phyloP scores from a whole-genome alignment of 2,329 filamentous ascomycete species.

The Colletotrichum costaricense region DNA sequence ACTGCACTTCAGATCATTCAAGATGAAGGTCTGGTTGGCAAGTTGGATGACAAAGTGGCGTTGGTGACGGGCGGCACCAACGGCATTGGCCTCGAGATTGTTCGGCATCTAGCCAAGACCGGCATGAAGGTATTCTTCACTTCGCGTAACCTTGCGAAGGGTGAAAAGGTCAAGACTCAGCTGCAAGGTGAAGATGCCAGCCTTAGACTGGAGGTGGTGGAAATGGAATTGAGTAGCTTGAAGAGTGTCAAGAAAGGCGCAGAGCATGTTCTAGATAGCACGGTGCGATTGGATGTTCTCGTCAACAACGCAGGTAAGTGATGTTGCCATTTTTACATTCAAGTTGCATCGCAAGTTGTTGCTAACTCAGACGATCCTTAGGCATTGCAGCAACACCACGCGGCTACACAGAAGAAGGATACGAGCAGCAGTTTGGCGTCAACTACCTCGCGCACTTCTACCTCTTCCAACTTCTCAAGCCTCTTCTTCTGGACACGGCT shows the following conservation, averaged over 20 bases:
- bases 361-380: background rate
- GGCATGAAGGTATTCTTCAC: conserved; percentile 57
- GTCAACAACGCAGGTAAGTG: conserved; percentile 54
- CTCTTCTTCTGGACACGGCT: conserved; percentile 51
- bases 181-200: conserved; percentile 16
- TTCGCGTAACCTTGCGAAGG: conserved; percentile 49
- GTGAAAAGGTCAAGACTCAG: conserved; percentile 38
- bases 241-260: conserved; percentile 43
- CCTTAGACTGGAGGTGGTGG: conserved; percentile 46
- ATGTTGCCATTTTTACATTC: no score
- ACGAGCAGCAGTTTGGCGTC: conserved; percentile 57
- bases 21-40: conserved; percentile 44
- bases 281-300: conserved; percentile 43
- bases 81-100: conserved; percentile 56
- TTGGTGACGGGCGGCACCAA: conserved; percentile 54
- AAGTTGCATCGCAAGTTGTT: background rate
- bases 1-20: conserved; percentile 50
- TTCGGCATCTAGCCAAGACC: conserved; percentile 52
- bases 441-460: conserved; percentile 67
- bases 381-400: conserved; percentile 35
- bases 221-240: conserved; percentile 45
- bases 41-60: conserved; percentile 47
- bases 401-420: conserved; percentile 37
- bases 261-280: conserved; percentile 32
- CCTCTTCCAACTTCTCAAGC: conserved; percentile 61